These are phyloP conservation scores for Candida piceae DNA, from an alignment of 805 yeast species.

Conservation along the genomic window DNA sequence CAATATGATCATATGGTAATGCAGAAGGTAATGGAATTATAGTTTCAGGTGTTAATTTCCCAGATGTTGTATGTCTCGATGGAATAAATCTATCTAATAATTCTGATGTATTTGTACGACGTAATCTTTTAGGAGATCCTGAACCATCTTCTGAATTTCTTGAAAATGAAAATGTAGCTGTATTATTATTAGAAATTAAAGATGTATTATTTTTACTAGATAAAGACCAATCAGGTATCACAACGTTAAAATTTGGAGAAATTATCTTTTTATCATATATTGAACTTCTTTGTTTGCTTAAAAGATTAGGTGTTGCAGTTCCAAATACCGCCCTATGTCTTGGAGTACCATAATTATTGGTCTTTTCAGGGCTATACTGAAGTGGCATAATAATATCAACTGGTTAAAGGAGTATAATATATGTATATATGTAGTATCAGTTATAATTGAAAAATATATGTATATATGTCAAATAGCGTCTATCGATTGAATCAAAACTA, in stretches of 20 bases:
- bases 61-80: slow-evolving; percentile 44
- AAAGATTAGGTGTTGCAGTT: slow-evolving; percentile 25
- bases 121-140: slow-evolving; percentile 24
- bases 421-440: too few relatives aligned
- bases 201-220: slow-evolving; percentile 11
- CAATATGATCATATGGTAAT: slow-evolving; percentile 50
- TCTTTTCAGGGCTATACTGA: slow-evolving; percentile 9
- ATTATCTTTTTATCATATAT: slow-evolving; percentile 28
- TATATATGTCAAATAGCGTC: too few relatives aligned
- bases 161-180: too few relatives aligned
- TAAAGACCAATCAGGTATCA: slow-evolving; percentile 30
- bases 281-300: slow-evolving; percentile 24
- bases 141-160: too few relatives aligned
- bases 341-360: slow-evolving; percentile 12
- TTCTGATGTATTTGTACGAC: slow-evolving; percentile 33
- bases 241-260: slow-evolving; percentile 33
- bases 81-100: slow-evolving; percentile 57
- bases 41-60: slow-evolving; percentile 33
- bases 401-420: too few relatives aligned
- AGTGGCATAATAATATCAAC: too few relatives aligned
- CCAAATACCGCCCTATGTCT: slow-evolving; percentile 30
- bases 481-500: too few relatives aligned
- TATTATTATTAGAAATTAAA: too few relatives aligned
- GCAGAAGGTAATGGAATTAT: slow-evolving; percentile 18
- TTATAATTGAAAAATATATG: too few relatives aligned